Percentiles rank a stretch among this genome's conserved stretches.
Conservation (phyloP, 176 grass and related monocot genomes). For the Raddia distichophylla region DNA sequence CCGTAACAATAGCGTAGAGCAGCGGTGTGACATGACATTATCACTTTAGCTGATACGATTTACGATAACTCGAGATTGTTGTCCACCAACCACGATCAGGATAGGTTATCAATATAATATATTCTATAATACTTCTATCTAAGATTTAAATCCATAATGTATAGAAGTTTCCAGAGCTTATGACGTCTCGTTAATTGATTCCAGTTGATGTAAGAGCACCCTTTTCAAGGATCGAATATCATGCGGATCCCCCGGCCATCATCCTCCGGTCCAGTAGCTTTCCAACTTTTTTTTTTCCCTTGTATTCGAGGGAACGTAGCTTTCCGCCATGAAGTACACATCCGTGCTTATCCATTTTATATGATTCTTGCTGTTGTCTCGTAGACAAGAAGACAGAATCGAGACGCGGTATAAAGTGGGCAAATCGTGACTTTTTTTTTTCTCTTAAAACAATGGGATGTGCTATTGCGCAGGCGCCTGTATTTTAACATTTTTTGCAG, state of each 20-base stretch:
- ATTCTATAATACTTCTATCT: too few relatives aligned
- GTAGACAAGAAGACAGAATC: constrained; percentile 18
- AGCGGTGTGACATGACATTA: background rate
- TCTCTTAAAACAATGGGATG: too few relatives aligned
- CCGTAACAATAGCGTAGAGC: background rate
- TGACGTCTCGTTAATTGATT: background rate
- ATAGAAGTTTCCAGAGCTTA: background rate
- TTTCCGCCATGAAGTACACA: constrained; percentile 49
- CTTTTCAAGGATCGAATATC: constrained; percentile 29
- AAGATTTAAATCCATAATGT: background rate
- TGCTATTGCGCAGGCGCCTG: too few relatives aligned
- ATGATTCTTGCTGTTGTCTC: background rate
- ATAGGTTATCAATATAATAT: too few relatives aligned
- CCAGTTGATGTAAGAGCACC: background rate
- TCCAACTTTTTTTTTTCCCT: background rate
- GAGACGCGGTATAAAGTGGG: constrained; percentile 10
- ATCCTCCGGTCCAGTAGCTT: constrained; percentile 25
- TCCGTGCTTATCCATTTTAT: constrained; percentile 46
- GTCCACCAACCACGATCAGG: background rate
- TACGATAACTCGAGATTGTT: background rate
- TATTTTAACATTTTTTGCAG: too few relatives aligned
- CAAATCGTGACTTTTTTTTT: background rate
- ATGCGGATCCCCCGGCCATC: constrained; percentile 5
- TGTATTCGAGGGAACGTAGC: constrained; percentile 8
- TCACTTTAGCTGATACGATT: background rate